Evolutionary conservation across 176 grass and related monocot species (phyloP).

Genomic region (Elaeis guineensis): DNA sequence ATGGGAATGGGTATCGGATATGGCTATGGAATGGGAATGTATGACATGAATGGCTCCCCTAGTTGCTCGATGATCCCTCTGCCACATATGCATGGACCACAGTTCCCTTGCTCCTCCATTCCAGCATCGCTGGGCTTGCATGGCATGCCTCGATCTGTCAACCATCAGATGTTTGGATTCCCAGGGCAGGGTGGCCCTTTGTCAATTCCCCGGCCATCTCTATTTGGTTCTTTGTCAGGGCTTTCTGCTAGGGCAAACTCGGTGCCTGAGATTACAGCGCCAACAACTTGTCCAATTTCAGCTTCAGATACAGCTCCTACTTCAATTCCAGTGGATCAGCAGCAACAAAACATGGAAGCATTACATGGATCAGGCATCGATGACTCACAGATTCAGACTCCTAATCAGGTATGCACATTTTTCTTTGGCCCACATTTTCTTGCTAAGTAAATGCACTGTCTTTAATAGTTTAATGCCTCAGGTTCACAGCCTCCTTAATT

Average conservation of each 20-base stretch:
- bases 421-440: not conserved
- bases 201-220: constrained; percentile 6
- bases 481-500: no score
- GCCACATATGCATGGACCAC: constrained; percentile 20
- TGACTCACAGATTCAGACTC: constrained; percentile 21
- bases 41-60: constrained; percentile 39
- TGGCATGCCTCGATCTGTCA: constrained; percentile 20
- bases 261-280: constrained; percentile 18
- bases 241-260: constrained; percentile 30
- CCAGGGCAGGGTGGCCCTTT: constrained; percentile 26
- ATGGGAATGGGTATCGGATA: constrained; percentile 31
- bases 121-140: constrained; percentile 18
- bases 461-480: no score
- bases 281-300: constrained; percentile 1
- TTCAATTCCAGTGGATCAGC: constrained; percentile 12
- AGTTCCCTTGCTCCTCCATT: constrained; percentile 4
- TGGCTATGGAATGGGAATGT: constrained; percentile 37
- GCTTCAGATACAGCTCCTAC: constrained; percentile 22
- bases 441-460: no score
- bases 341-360: constrained; percentile 34
- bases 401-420: constrained; percentile 13
- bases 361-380: constrained; percentile 10
- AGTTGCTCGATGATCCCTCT: constrained; percentile 13
- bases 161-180: constrained; percentile 24
- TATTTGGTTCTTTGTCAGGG: constrained; percentile 20